Conservation (phyloP, 2,329 filamentous ascomycete genomes). For the Calonectria pteridis region DNA sequence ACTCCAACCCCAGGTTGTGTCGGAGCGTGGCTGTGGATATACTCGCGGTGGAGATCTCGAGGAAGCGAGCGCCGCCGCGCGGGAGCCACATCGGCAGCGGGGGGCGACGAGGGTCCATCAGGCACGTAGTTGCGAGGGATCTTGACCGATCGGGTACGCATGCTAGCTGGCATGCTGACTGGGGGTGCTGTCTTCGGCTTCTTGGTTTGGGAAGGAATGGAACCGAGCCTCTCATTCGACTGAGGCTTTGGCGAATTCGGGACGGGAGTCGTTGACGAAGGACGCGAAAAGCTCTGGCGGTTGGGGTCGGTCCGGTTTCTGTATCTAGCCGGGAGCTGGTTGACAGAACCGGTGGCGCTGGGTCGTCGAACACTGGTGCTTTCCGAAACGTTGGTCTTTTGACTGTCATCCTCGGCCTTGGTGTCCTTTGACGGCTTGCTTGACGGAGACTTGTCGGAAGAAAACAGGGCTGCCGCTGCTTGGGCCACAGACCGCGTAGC, state of each 20-base stretch:
- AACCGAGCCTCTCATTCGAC: slow-evolving; percentile 20
- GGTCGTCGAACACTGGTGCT: neutral
- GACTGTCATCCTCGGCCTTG: neutral
- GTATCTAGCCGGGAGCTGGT: neutral
- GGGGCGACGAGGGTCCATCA: slow-evolving; percentile 27
- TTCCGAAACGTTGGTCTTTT: neutral
- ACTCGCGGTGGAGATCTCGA: slow-evolving; percentile 34
- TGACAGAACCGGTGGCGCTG: neutral
- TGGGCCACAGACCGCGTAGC: slow-evolving; percentile 31
- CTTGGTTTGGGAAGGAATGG: slow-evolving; percentile 35
- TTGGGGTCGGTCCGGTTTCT: neutral
- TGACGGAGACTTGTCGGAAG: slow-evolving; percentile 25
- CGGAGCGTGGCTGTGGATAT: slow-evolving; percentile 31
- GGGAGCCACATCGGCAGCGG: slow-evolving; percentile 31
- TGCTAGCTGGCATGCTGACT: slow-evolving; percentile 59
- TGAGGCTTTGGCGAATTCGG: slow-evolving; percentile 43
- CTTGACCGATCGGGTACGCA: slow-evolving; percentile 55
- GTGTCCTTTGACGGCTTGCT: neutral
- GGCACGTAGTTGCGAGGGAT: slow-evolving; percentile 31
- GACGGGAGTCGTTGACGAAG: slow-evolving; percentile 38
- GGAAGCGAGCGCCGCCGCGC: slow-evolving; percentile 34
- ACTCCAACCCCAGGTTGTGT: slow-evolving; percentile 23
- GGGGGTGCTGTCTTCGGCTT: slow-evolving; percentile 54
- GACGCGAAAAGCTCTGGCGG: slow-evolving; percentile 17
- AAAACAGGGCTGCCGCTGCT: slow-evolving; percentile 30